Conservation (phyloP, 768 basidiomycete species). For the Termitomyces sp. region DNA sequence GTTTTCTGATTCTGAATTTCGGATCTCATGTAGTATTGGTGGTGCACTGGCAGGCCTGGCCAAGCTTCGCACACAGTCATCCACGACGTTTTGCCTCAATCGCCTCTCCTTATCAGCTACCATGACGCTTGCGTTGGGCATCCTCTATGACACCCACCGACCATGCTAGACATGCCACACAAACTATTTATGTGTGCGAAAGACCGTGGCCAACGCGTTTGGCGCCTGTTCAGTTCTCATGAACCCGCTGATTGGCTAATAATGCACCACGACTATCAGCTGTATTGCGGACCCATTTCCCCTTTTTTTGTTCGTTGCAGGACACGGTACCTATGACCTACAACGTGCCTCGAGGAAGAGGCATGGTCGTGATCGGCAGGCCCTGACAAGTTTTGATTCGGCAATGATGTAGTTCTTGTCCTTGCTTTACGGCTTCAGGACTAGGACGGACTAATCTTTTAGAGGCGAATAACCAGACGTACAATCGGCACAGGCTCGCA, state of each 20-base stretch:
- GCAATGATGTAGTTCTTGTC: not conserved
- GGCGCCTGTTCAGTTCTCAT: not conserved
- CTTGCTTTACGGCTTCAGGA: not conserved
- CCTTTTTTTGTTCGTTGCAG: not conserved
- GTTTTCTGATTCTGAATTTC: not conserved
- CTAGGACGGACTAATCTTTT: not conserved
- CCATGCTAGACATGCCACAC: not conserved
- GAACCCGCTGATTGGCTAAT: not conserved
- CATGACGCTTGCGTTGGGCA: not conserved
- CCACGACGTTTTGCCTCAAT: not conserved
- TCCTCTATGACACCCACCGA: not conserved
- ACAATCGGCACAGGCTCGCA: not conserved
- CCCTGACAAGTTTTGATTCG: not conserved
- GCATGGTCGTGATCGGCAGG: not conserved
- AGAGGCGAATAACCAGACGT: not conserved
- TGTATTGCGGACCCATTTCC: not conserved
- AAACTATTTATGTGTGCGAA: not conserved
- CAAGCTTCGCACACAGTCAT: not conserved
- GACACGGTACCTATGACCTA: not conserved
- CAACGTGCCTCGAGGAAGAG: not conserved
- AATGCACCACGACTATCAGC: not conserved
- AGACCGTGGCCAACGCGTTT: not conserved
- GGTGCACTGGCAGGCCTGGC: not conserved
- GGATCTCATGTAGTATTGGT: not conserved
- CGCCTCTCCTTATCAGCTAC: not conserved